Base-by-base conservation (phyloP, 2,329 filamentous ascomycete species). In the Aspergillus japonicus region DNA sequence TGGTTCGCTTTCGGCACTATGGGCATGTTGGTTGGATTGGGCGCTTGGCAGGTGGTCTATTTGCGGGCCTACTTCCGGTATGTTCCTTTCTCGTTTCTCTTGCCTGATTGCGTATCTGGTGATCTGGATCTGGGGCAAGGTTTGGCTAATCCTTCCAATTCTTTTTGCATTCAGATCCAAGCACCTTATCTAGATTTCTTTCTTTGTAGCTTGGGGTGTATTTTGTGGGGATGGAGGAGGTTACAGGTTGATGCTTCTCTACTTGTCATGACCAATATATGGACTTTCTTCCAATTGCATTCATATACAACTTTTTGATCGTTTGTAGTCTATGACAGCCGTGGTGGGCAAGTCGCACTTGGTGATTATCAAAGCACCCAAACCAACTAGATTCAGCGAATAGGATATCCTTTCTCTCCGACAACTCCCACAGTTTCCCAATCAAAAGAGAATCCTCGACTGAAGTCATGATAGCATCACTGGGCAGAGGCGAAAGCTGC, bases 1-100 rank as follows among this genome's bases (percentile, higher is more conserved):
- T 98, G 92, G 92, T 99, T 99, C 79, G 94, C 94, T 52, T 88
- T 97, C 75, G 87, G 88, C 66, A 98, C 94, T 29, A 98, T 96
- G 81, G 89, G 92, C 63, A 89, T 97, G 83, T 81, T 99, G 69
- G 83, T 97, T 67, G 91, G 86, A 35, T 82, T 99, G 69, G 96
- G 95, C 77, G 92, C 82, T 47, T 99, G 95, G 95, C 95, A 99
- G 87, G 91, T 99, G 73, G 87, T 99, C 75, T 99, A 99, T 80
- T 83, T 99, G 79, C 86, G 95, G 76, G 93, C 94, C 65, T 99
- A 99, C 84, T 99, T 99, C 84, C 88, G 92, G 84, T 90, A 76
- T 72, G 77, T 75, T 33, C 26, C 29, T 57, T 31, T 23, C 26
- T 50, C 24, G 39, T 42, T 21, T 16, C n/a, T 1, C 14, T 54